Evolutionary conservation across 2,329 filamentous ascomycete species (phyloP).

Genomic region (Helminthosporium solani): DNA sequence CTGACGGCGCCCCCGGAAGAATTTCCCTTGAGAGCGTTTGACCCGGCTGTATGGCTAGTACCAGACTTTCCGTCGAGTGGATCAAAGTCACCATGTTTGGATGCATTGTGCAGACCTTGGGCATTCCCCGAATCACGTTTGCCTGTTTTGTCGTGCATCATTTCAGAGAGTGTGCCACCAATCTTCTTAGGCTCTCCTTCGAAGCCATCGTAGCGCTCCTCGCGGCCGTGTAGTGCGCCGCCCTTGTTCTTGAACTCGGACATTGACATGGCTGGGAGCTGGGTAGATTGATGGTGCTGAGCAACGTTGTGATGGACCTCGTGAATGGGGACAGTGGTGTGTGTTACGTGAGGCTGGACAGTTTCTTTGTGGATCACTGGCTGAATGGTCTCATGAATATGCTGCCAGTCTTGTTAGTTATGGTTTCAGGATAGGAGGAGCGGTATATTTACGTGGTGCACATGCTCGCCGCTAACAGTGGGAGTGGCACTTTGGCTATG

Average conservation of each 20-base stretch:
- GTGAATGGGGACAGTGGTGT: slow-evolving; percentile 71
- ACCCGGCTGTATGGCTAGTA: background rate
- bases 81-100: slow-evolving; percentile 13
- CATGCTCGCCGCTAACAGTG: slow-evolving; percentile 60
- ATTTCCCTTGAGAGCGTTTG: background rate
- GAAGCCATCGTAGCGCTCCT: slow-evolving; percentile 60
- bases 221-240: slow-evolving; percentile 55
- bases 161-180: slow-evolving; percentile 26
- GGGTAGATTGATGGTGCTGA: slow-evolving; percentile 65
- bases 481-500: slow-evolving; percentile 53
- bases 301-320: slow-evolving; percentile 69
- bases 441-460: slow-evolving; percentile 53
- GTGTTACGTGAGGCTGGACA: slow-evolving; percentile 66
- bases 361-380: slow-evolving; percentile 70
- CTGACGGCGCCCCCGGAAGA: background rate
- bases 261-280: slow-evolving; percentile 64
- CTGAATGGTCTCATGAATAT: slow-evolving; percentile 68
- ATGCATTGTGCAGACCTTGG: slow-evolving; percentile 15
- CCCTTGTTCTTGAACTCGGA: slow-evolving; percentile 62
- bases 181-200: slow-evolving; percentile 61
- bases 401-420: slow-evolving; percentile 30
- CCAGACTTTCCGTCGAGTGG: slow-evolving; percentile 7
- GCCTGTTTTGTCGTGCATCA: slow-evolving; percentile 17
- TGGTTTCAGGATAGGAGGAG: background rate
- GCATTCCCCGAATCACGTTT: slow-evolving; percentile 14